Percentiles rank a stretch among this genome's conserved stretches.
phyloP scores from a whole-genome alignment of 305 asterid genomes.

The Lippia alba region DNA sequence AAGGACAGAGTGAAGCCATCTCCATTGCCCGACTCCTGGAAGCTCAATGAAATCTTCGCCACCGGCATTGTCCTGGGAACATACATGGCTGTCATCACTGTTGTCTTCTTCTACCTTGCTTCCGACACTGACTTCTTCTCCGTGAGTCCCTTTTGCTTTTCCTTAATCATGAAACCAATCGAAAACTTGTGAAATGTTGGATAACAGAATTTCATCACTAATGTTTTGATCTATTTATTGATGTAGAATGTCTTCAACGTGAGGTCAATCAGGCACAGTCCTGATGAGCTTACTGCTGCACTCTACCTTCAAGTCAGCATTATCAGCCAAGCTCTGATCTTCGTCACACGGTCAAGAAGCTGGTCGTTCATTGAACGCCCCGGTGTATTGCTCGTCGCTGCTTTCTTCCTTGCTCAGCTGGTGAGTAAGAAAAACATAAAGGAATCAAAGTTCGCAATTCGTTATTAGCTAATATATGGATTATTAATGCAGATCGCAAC shows the following conservation, averaged over 20 bases:
- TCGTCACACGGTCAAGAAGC: conserved; percentile 69
- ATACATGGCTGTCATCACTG: conserved; percentile 67
- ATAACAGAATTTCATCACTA: neutral
- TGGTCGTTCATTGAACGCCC: conserved; percentile 73
- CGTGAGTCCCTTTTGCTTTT: conserved; percentile 38
- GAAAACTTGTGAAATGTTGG: neutral
- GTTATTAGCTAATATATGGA: neutral
- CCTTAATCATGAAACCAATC: too few relatives aligned
- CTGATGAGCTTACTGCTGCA: conserved; percentile 61
- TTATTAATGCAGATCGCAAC: conserved; percentile 62
- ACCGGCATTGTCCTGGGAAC: conserved; percentile 70
- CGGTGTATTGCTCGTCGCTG: conserved; percentile 56
- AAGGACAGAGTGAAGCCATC: conserved; percentile 75
- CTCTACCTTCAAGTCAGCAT: conserved; percentile 80
- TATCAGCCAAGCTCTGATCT: conserved; percentile 69
- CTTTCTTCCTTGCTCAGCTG: conserved; percentile 64
- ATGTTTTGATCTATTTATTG: neutral
- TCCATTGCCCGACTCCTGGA: conserved; percentile 76
- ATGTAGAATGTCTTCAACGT: conserved; percentile 43
- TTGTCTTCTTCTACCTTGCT: conserved; percentile 64
- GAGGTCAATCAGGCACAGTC: conserved; percentile 45
- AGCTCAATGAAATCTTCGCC: conserved; percentile 70
- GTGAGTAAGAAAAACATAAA: conserved; percentile 35
- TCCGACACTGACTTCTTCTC: conserved; percentile 53
- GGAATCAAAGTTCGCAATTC: neutral